These are phyloP conservation scores for Chloridella minuta DNA, from an alignment of 352 stramenopile species.

Conservation along the genomic window DNA sequence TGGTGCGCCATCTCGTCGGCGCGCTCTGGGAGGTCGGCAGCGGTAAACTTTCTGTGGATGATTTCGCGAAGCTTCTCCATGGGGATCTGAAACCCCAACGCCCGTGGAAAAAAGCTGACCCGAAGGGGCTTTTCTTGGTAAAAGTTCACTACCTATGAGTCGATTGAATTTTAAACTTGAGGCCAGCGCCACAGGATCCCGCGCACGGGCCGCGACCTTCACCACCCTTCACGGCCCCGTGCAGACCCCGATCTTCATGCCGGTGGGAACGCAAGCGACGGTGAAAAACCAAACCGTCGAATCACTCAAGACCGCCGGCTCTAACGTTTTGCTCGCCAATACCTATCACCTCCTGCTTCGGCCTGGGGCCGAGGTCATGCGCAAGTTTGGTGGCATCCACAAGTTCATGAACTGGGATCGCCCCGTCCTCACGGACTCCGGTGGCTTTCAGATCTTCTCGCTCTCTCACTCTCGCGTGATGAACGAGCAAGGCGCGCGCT, in stretches of 20 bases:
- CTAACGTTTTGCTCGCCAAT: constrained; percentile 68
- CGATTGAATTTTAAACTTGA: too few relatives aligned
- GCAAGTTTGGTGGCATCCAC: constrained; percentile 54
- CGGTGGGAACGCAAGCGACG: constrained; percentile 62
- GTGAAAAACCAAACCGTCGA: constrained; percentile 58
- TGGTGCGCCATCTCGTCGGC: too few relatives aligned
- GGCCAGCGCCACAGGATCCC: too few relatives aligned
- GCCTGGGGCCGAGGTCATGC: constrained; percentile 43
- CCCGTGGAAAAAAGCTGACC: too few relatives aligned
- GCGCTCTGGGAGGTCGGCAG: too few relatives aligned
- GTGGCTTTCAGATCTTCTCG: constrained; percentile 91
- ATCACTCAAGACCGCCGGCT: constrained; percentile 38
- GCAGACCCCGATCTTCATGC: constrained; percentile 70
- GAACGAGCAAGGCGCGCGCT: constrained; percentile 50
- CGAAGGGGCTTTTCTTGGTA: too few relatives aligned
- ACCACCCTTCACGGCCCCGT: constrained; percentile 43
- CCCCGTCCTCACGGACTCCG: constrained; percentile 75
- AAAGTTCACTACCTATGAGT: too few relatives aligned
- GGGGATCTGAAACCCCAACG: too few relatives aligned
- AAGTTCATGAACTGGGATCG: constrained; percentile 65
- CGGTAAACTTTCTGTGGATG: too few relatives aligned
- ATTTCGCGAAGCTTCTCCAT: too few relatives aligned
- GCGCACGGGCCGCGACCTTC: constrained; percentile 33
- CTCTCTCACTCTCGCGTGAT: constrained; percentile 66
- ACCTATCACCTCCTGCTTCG: constrained; percentile 80